A percentile compares a stretch with the other conserved stretches of the same genome.
Evolutionary conservation across 2,329 filamentous ascomycete species (phyloP).

Genomic region (Drechslerella dactyloides): DNA sequence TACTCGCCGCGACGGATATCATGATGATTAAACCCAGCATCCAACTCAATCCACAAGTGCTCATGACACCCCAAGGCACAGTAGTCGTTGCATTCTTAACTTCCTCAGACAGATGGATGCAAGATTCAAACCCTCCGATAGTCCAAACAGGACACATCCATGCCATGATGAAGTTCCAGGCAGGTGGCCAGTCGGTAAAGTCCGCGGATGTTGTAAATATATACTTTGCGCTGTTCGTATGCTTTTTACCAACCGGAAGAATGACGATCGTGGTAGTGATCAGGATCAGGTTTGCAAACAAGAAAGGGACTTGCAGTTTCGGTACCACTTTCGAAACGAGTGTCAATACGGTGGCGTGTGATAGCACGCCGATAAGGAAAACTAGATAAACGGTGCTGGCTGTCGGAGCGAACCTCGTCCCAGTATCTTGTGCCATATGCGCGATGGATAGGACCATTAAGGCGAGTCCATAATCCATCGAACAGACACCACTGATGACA

Average conservation of each 20-base stretch:
- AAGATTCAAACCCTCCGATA: conserved; percentile 62
- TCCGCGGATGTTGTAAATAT: conserved; percentile 67
- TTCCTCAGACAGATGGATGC: conserved; percentile 68
- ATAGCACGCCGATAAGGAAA: conserved; percentile 64
- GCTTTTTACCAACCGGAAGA: conserved; percentile 62
- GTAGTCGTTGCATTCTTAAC: conserved; percentile 67
- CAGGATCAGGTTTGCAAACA: conserved; percentile 65
- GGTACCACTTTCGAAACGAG: conserved; percentile 66
- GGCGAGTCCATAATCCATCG: conserved; percentile 66
- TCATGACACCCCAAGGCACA: conserved; percentile 67
- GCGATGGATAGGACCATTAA: conserved; percentile 66
- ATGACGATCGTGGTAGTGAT: conserved; percentile 66
- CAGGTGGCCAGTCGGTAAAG: conserved; percentile 65
- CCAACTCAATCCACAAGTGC: conserved; percentile 65
- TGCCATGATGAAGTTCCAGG: conserved; percentile 67
- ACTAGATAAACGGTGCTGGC: conserved; percentile 66
- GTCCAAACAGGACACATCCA: conserved; percentile 71
- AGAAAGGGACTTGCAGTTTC: conserved; percentile 66
- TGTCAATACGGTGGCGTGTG: conserved; percentile 65
- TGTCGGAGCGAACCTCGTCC: conserved; percentile 66
- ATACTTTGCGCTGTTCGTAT: conserved; percentile 60
- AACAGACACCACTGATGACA: conserved; percentile 68
- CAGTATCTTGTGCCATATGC: conserved; percentile 60
- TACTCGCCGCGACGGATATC: conserved; percentile 66
- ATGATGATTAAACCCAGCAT: conserved; percentile 66